Percentiles rank a stretch among this genome's conserved stretches.
Conservation (phyloP, 176 grass and related monocot genomes). For the Eragrostis curvula region DNA sequence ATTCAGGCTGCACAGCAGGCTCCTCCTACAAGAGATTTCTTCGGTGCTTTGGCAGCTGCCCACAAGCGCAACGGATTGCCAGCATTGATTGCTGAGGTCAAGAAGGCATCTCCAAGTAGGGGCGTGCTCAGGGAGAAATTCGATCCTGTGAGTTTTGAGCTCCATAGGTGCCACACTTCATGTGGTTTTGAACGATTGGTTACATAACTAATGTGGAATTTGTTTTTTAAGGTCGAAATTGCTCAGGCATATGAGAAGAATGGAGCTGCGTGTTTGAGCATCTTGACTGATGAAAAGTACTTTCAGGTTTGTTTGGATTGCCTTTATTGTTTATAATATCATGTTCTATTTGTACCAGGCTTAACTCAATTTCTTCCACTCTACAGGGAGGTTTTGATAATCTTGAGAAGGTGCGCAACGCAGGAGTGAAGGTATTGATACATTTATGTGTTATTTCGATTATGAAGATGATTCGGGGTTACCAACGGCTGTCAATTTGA, state of each 20-base stretch:
- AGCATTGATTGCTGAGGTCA: slow-evolving; percentile 87
- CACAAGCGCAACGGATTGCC: slow-evolving; percentile 66
- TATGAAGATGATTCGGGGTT: slow-evolving; percentile 15
- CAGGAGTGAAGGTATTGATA: slow-evolving; percentile 77
- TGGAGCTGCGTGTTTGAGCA: slow-evolving; percentile 81
- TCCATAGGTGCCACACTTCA: not conserved
- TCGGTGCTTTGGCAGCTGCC: slow-evolving; percentile 60
- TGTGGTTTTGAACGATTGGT: slow-evolving; percentile 15
- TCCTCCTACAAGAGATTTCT: slow-evolving; percentile 77
- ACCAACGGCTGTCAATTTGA: slow-evolving; percentile 24
- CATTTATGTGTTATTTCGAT: slow-evolving; percentile 10
- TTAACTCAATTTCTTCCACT: slow-evolving; percentile 23
- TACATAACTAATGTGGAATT: slow-evolving; percentile 12
- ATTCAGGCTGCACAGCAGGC: slow-evolving; percentile 50
- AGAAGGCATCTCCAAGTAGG: slow-evolving; percentile 92
- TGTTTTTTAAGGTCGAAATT: slow-evolving; percentile 61
- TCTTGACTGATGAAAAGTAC: slow-evolving; percentile 76
- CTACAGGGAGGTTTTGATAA: slow-evolving; percentile 86
- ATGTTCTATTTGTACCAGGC: not conserved
- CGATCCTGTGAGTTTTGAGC: slow-evolving; percentile 68
- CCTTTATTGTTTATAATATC: not conserved
- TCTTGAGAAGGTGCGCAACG: slow-evolving; percentile 78
- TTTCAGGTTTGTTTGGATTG: slow-evolving; percentile 62
- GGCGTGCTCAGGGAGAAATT: slow-evolving; percentile 87
- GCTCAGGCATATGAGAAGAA: slow-evolving; percentile 69